Conservation (phyloP, 2,329 filamentous ascomycete genomes). For the Tolypocladium endophyticum region DNA sequence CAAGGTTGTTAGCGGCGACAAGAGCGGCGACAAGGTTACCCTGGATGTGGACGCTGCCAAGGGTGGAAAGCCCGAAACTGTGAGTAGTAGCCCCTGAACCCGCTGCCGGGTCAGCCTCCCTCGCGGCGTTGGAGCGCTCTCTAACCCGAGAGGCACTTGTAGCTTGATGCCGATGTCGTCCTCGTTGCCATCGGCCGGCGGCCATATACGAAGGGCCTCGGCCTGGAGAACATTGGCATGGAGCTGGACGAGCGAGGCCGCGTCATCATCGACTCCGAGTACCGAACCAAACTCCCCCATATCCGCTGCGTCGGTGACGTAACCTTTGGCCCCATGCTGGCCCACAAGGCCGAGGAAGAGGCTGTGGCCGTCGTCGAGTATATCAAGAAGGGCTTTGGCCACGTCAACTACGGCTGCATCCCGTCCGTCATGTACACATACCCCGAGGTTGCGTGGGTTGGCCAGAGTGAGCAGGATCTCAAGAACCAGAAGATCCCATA, state of each 20-base stretch:
- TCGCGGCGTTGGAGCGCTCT: background rate
- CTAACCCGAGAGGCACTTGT: background rate
- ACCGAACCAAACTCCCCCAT: constrained; percentile 94
- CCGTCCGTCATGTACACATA: constrained; percentile 99
- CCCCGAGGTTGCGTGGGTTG: constrained; percentile 97
- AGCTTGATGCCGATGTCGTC: constrained; percentile 91
- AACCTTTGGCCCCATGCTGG: constrained; percentile 97
- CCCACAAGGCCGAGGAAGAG: constrained; percentile 99
- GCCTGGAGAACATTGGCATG: constrained; percentile 86
- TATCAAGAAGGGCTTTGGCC: constrained; percentile 94
- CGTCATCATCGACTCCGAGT: constrained; percentile 95
- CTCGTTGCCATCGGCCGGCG: constrained; percentile 93
- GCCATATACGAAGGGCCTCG: constrained; percentile 85
- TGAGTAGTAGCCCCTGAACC: constrained; percentile 32
- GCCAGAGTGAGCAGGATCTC: constrained; percentile 92
- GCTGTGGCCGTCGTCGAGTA: constrained; percentile 90
- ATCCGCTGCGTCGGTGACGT: constrained; percentile 94
- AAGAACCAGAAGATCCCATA: constrained; percentile 86
- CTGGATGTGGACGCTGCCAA: constrained; percentile 86
- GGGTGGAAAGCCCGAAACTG: constrained; percentile 87
- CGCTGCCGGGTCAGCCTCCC: background rate
- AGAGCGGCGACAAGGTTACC: constrained; percentile 64
- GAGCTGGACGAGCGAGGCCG: constrained; percentile 89
- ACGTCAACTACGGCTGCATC: constrained; percentile 98
- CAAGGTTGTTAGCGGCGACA: constrained; percentile 84